Evolutionary conservation across 495 filamentous ascomycete genomes (phyloP).

Genomic region (Halenospora varia): DNA sequence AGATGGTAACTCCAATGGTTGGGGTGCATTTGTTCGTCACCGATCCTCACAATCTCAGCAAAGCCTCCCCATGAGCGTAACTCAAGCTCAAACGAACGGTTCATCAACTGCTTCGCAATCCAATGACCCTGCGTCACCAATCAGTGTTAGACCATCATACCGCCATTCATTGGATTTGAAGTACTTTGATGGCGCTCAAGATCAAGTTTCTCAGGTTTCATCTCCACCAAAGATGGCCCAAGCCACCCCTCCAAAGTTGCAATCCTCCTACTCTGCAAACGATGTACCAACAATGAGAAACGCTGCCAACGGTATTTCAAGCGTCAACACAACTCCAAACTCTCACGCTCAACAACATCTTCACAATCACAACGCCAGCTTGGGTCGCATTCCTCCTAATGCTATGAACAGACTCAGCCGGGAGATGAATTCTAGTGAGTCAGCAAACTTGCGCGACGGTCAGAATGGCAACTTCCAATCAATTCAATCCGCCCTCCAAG

Average conservation of each 20-base stretch:
- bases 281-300: conserved; percentile 83
- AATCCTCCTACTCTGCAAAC: conserved; percentile 85
- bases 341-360: conserved; percentile 71
- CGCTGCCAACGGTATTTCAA: conserved; percentile 27
- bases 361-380: conserved; percentile 76
- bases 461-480: conserved; percentile 42
- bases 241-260: conserved; percentile 62
- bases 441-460: conserved; percentile 42
- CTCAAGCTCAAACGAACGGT: conserved; percentile 23
- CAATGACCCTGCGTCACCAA: conserved; percentile 26
- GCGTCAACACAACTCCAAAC: conserved; percentile 52
- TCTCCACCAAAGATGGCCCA: conserved; percentile 38
- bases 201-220: conserved; percentile 27
- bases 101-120: conserved; percentile 10
- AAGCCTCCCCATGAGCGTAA: conserved; percentile 66
- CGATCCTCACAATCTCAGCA: conserved; percentile 60
- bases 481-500: conserved; percentile 69
- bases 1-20: conserved; percentile 50
- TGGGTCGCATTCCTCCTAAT: conserved; percentile 70
- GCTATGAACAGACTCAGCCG: conserved; percentile 62
- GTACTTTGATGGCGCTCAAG: conserved; percentile 34
- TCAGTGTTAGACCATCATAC: conserved; percentile 44
- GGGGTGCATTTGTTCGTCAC: conserved; percentile 67
- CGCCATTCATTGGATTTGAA: conserved; percentile 54
- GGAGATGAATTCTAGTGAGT: conserved; percentile 52